Evolutionary conservation across 1,284 basidiomycete species (phyloP).

Genomic region (Sporisorium exsertum): DNA sequence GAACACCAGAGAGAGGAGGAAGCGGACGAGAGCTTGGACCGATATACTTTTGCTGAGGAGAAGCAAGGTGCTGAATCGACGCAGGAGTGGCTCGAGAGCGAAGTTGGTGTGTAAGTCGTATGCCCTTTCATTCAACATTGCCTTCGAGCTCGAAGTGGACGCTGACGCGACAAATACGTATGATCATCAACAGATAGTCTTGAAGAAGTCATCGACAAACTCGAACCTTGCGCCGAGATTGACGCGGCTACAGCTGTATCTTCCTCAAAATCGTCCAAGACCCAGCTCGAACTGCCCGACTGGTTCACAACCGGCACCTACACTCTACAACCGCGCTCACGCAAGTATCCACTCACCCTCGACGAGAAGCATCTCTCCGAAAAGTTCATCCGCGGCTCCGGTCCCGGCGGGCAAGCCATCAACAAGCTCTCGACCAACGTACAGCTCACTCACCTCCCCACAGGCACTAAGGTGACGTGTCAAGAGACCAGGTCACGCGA

Average conservation of each 20-base stretch:
- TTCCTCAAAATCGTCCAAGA: not conserved
- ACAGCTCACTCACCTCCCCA: slow-evolving; percentile 58
- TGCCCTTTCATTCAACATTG: no score
- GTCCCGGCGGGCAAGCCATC: slow-evolving; percentile 67
- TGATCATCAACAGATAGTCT: slow-evolving; percentile 44
- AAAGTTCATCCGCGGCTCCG: slow-evolving; percentile 65
- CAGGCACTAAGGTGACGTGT: slow-evolving; percentile 58
- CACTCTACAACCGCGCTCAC: slow-evolving; percentile 46
- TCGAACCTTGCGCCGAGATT: slow-evolving; percentile 9
- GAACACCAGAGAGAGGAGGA: slow-evolving; percentile 61
- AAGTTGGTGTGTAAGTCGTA: slow-evolving; percentile 63
- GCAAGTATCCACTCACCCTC: slow-evolving; percentile 60
- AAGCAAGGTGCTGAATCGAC: slow-evolving; percentile 47
- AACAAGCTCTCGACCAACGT: slow-evolving; percentile 66
- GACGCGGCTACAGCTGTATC: not conserved
- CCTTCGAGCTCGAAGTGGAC: no score
- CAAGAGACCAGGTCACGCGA: slow-evolving; percentile 60
- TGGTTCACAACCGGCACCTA: slow-evolving; percentile 60
- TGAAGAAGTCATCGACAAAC: not conserved
- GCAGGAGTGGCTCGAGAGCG: slow-evolving; percentile 59
- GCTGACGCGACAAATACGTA: not conserved
- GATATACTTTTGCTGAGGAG: slow-evolving; percentile 50
- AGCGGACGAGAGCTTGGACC: slow-evolving; percentile 58
- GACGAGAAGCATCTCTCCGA: slow-evolving; percentile 62
- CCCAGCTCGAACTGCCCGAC: slow-evolving; percentile 25